A percentile compares a stretch with the other conserved stretches of the same genome.
Conservation (phyloP, 345 rosid genomes). For the Dovyalis caffra region DNA sequence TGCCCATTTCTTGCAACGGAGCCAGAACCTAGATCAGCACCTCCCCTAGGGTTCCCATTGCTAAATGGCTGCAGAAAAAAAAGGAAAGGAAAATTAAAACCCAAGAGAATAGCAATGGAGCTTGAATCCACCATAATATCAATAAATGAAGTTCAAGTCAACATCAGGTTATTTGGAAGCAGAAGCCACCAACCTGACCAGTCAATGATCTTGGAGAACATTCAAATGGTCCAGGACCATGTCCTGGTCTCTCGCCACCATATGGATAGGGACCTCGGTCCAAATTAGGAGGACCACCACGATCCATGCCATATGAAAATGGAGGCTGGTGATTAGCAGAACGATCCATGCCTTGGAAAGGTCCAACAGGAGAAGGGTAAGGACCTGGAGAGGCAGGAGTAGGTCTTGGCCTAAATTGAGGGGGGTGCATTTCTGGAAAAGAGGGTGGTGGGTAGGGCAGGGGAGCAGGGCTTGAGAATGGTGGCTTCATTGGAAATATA, state of each 20-base stretch:
- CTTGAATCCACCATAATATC: no score
- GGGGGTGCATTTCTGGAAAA: slow-evolving; percentile 65
- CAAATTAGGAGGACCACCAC: slow-evolving; percentile 29
- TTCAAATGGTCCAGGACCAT: slow-evolving; percentile 69
- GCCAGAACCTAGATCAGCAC: slow-evolving; percentile 52
- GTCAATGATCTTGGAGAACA: slow-evolving; percentile 77
- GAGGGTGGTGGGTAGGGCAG: slow-evolving; percentile 60
- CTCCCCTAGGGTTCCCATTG: slow-evolving; percentile 48
- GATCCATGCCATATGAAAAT: slow-evolving; percentile 37
- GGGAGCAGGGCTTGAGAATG: slow-evolving; percentile 42
- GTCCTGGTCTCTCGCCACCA: slow-evolving; percentile 53
- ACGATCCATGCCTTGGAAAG: slow-evolving; percentile 50
- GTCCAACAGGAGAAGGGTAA: slow-evolving; percentile 52
- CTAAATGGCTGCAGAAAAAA: slow-evolving; percentile 42
- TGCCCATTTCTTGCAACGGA: slow-evolving; percentile 49
- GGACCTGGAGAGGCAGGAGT: slow-evolving; percentile 56
- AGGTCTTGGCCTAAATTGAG: slow-evolving; percentile 65
- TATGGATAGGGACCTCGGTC: slow-evolving; percentile 42
- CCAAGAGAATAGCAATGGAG: slow-evolving; percentile 5
- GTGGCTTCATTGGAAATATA: slow-evolving; percentile 52
- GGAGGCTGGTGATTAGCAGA: slow-evolving; percentile 43
- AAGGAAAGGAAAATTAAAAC: not conserved
- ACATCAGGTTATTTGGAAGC: not conserved
- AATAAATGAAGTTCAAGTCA: no score
- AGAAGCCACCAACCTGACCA: slow-evolving; percentile 49